Evolutionary conservation across 495 filamentous ascomycete genomes (phyloP).

Genomic region (Annulohypoxylon moriforme): DNA sequence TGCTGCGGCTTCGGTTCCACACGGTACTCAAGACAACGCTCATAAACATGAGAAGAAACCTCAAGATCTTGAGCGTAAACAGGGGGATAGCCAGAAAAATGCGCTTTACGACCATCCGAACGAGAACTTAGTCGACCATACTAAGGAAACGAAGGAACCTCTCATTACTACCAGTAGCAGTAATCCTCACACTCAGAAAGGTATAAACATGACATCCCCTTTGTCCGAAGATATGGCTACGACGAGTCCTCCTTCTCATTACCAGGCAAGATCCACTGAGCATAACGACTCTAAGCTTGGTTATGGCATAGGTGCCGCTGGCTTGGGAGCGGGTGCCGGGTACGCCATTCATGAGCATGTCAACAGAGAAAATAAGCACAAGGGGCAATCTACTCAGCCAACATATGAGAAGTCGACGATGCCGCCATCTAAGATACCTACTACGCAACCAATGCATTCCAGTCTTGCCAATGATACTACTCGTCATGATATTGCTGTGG

Average conservation of each 20-base stretch:
- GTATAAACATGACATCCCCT: background rate
- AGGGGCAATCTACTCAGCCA: constrained; percentile 2
- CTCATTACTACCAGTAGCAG: constrained; percentile 9
- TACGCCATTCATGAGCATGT: constrained; percentile 30
- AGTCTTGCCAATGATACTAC: constrained; percentile 8
- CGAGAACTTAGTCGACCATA: background rate
- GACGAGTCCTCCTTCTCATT: background rate
- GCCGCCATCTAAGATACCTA: background rate
- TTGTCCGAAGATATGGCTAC: constrained; percentile 4
- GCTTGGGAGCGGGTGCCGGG: constrained; percentile 29
- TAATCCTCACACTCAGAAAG: background rate
- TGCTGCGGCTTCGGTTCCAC: constrained; percentile 39
- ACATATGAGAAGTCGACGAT: constrained; percentile 10
- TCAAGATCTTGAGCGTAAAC: constrained; percentile 1
- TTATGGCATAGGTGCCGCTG: constrained; percentile 29
- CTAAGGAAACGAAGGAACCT: background rate
- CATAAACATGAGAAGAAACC: constrained; percentile 36
- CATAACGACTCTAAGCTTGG: constrained; percentile 12
- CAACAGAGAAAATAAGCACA: constrained; percentile 4
- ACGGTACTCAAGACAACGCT: constrained; percentile 33
- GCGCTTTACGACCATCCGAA: constrained; percentile 20
- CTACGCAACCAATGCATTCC: background rate
- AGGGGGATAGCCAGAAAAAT: background rate
- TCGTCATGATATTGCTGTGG: background rate
- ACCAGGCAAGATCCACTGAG: constrained; percentile 15